phyloP scores from a whole-genome alignment of 2,329 filamentous ascomycete species.

The Talaromyces sp. region DNA sequence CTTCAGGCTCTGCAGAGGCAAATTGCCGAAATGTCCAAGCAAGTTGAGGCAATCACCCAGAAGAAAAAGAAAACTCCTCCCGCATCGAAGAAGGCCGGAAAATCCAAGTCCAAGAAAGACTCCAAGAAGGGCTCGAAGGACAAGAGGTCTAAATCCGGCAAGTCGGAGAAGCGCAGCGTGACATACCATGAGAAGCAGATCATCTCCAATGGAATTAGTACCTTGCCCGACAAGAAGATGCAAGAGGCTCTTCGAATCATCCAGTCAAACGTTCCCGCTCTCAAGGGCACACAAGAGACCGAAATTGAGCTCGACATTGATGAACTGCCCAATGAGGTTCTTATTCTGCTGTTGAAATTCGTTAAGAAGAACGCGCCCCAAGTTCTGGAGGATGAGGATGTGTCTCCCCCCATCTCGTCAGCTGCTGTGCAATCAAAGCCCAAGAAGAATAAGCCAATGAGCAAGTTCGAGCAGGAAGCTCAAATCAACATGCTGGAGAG shows the following conservation, averaged over 20 bases:
- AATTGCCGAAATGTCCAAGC: slow-evolving; percentile 68
- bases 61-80: slow-evolving; percentile 58
- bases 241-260: slow-evolving; percentile 82
- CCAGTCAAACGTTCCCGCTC: slow-evolving; percentile 70
- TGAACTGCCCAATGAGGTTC: slow-evolving; percentile 43
- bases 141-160: slow-evolving; percentile 37
- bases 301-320: slow-evolving; percentile 47
- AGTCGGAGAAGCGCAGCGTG: slow-evolving; percentile 56
- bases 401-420: slow-evolving; percentile 21
- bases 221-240: slow-evolving; percentile 72
- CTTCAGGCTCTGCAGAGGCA: slow-evolving; percentile 63
- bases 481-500: slow-evolving; percentile 45
- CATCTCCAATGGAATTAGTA: slow-evolving; percentile 79
- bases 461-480: slow-evolving; percentile 46
- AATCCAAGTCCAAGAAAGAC: slow-evolving; percentile 43
- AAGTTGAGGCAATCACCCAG: slow-evolving; percentile 51
- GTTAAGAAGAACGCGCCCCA: slow-evolving; percentile 44
- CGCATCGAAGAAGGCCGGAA: slow-evolving; percentile 45
- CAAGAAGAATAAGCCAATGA: slow-evolving; percentile 50
- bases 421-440: slow-evolving; percentile 36
- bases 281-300: slow-evolving; percentile 51
- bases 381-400: slow-evolving; percentile 33
- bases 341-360: slow-evolving; percentile 41
- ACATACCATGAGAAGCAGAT: slow-evolving; percentile 81
- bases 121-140: slow-evolving; percentile 51